Conservation (phyloP, 139 green algal species). For the Chlamydomonas applanata region DNA sequence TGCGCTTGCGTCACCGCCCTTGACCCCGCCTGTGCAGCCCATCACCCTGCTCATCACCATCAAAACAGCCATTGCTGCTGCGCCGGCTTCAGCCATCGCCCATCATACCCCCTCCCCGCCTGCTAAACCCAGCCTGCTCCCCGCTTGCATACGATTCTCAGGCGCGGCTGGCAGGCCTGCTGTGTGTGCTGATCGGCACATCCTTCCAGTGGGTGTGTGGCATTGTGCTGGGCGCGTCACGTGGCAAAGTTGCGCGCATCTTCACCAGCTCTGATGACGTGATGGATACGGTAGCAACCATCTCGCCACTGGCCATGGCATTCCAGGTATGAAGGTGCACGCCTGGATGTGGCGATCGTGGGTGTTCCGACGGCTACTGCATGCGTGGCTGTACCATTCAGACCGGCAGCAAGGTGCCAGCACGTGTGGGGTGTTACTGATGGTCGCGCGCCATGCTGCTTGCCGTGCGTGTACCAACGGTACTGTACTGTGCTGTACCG, state of each 20-base stretch:
- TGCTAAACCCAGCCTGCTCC: too few relatives aligned
- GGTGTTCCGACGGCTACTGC: too few relatives aligned
- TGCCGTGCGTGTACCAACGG: too few relatives aligned
- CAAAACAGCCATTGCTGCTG: background rate
- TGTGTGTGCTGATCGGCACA: constrained; percentile 24
- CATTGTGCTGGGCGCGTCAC: constrained; percentile 10
- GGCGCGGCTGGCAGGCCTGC: constrained; percentile 16
- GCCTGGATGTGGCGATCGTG: too few relatives aligned
- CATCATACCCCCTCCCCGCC: too few relatives aligned
- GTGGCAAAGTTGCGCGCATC: constrained; percentile 16
- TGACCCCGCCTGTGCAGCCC: background rate
- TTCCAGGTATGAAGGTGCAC: too few relatives aligned
- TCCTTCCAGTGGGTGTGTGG: constrained; percentile 18
- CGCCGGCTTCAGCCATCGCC: background rate
- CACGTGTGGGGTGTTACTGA: too few relatives aligned
- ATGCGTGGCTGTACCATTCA: too few relatives aligned
- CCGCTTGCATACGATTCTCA: background rate
- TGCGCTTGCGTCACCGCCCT: too few relatives aligned
- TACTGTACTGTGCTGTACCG: too few relatives aligned
- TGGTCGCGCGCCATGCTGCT: too few relatives aligned
- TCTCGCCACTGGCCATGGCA: constrained; percentile 22
- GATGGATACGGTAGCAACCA: background rate
- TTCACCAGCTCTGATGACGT: constrained; percentile 25
- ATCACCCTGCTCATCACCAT: background rate
- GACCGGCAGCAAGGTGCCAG: too few relatives aligned